Conservation (phyloP, 768 basidiomycete species). For the Mycena sanguinolenta region DNA sequence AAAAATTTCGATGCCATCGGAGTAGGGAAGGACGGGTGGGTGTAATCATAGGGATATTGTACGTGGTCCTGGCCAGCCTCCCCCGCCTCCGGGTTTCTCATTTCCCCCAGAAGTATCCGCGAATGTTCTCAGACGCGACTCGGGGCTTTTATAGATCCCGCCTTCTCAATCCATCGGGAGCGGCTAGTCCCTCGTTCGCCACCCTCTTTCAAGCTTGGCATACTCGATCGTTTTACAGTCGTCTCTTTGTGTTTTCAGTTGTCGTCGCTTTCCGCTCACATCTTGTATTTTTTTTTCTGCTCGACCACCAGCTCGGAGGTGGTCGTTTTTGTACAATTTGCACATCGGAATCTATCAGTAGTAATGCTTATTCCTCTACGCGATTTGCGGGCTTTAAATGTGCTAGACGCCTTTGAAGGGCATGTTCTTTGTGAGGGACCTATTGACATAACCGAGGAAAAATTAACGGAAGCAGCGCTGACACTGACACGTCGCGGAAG, state of each 20-base stretch:
- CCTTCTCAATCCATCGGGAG: conserved; percentile 12
- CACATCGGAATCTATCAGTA: conserved; percentile 18
- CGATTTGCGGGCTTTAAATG: neutral
- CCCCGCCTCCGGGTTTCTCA: conserved; percentile 39
- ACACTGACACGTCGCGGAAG: neutral
- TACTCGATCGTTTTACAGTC: conserved; percentile 16
- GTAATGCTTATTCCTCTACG: conserved; percentile 19
- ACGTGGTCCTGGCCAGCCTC: conserved; percentile 47
- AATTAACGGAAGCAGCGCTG: neutral
- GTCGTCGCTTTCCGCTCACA: conserved; percentile 27
- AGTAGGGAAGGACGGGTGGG: conserved; percentile 83
- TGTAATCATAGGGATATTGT: conserved; percentile 66
- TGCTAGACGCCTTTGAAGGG: neutral
- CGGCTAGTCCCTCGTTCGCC: conserved; percentile 27
- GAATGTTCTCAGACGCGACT: conserved; percentile 8
- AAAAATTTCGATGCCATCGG: conserved; percentile 88
- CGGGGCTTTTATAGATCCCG: conserved; percentile 20
- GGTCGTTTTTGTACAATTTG: conserved; percentile 19
- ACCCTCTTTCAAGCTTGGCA: conserved; percentile 5
- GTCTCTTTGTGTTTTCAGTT: conserved; percentile 30
- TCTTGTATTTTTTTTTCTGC: conserved; percentile 32
- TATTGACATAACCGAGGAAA: neutral
- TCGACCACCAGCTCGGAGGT: conserved; percentile 6
- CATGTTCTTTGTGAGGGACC: neutral
- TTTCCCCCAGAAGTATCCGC: conserved; percentile 2